A percentile compares a stretch with the other conserved stretches of the same genome.
Evolutionary conservation across 2,329 filamentous ascomycete genomes (phyloP).

Genomic region (Allantophomopsis cytisporea): DNA sequence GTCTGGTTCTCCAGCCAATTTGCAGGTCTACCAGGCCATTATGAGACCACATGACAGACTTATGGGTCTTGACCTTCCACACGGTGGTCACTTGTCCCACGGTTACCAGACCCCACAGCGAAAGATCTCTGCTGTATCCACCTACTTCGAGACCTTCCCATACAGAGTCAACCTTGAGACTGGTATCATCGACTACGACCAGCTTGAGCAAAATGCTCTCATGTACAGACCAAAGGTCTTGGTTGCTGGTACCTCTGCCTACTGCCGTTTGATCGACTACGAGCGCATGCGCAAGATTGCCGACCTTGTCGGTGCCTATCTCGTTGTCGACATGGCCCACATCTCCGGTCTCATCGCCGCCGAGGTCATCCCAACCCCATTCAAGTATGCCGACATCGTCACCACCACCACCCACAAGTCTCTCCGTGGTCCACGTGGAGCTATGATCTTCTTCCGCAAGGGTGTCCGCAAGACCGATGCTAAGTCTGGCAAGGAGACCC

Average conservation of each 20-base stretch:
- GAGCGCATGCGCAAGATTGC: slow-evolving; percentile 91
- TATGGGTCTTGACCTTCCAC: slow-evolving; percentile 94
- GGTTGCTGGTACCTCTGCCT: slow-evolving; percentile 91
- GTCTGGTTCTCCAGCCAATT: slow-evolving; percentile 86
- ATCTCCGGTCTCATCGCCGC: slow-evolving; percentile 93
- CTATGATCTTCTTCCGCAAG: slow-evolving; percentile 99
- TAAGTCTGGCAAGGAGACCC: slow-evolving; percentile 79
- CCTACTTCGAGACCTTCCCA: slow-evolving; percentile 98
- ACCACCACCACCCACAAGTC: slow-evolving; percentile 99
- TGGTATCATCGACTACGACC: slow-evolving; percentile 94
- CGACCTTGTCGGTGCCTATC: slow-evolving; percentile 84
- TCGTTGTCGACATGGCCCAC: slow-evolving; percentile 96
- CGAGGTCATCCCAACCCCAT: slow-evolving; percentile 85
- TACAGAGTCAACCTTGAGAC: slow-evolving; percentile 85
- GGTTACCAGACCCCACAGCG: slow-evolving; percentile 92
- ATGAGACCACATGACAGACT: slow-evolving; percentile 91
- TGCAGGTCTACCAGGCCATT: slow-evolving; percentile 96
- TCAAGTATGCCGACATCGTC: slow-evolving; percentile 86
- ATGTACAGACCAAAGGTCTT: slow-evolving; percentile 95
- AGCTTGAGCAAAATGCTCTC: slow-evolving; percentile 75
- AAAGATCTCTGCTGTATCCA: slow-evolving; percentile 97
- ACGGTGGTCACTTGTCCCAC: slow-evolving; percentile 91
- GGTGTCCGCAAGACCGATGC: slow-evolving; percentile 80
- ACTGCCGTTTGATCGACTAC: slow-evolving; percentile 97
- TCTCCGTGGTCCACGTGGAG: slow-evolving; percentile 88